Conservation (phyloP, 2,329 filamentous ascomycete genomes). For the Colletotrichum tropicale region DNA sequence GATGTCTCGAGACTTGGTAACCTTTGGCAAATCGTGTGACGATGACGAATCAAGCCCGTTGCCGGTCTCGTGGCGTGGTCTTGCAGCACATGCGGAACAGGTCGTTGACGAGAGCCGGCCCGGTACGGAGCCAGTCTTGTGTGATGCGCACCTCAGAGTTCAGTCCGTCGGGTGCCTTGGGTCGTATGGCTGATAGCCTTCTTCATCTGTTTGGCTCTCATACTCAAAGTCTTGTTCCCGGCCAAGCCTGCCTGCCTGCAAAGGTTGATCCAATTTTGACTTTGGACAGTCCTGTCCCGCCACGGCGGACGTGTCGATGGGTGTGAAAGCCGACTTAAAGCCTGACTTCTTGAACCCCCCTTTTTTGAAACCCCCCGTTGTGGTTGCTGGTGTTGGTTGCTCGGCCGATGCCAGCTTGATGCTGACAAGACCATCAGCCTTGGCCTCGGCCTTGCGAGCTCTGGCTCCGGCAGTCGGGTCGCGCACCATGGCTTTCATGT, state of each 20-base stretch:
- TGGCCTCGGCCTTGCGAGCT: constrained; percentile 72
- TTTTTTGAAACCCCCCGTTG: constrained; percentile 63
- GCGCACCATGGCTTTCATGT: constrained; percentile 84
- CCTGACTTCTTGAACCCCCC: constrained; percentile 82
- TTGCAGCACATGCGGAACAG: neutral
- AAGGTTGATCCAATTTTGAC: neutral
- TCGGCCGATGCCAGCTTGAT: constrained; percentile 61
- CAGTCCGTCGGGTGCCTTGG: constrained; percentile 65
- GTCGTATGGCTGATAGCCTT: constrained; percentile 73
- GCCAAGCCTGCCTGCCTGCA: constrained; percentile 25
- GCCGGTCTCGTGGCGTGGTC: neutral
- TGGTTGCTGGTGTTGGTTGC: constrained; percentile 27
- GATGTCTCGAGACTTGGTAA: neutral
- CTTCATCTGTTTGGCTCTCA: constrained; percentile 72
- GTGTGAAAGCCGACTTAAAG: constrained; percentile 78
- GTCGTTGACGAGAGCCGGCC: neutral
- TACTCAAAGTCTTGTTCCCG: constrained; percentile 18
- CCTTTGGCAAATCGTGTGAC: neutral
- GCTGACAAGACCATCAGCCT: constrained; percentile 70
- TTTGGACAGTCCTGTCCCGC: constrained; percentile 23
- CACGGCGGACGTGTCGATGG: constrained; percentile 44
- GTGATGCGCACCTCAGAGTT: constrained; percentile 26
- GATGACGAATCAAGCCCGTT: neutral
- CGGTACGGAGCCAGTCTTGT: neutral
- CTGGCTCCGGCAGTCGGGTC: constrained; percentile 70